These are phyloP conservation scores for Trametes cinnabarina DNA, from an alignment of 768 basidiomycete genomes.

Conservation along the genomic window DNA sequence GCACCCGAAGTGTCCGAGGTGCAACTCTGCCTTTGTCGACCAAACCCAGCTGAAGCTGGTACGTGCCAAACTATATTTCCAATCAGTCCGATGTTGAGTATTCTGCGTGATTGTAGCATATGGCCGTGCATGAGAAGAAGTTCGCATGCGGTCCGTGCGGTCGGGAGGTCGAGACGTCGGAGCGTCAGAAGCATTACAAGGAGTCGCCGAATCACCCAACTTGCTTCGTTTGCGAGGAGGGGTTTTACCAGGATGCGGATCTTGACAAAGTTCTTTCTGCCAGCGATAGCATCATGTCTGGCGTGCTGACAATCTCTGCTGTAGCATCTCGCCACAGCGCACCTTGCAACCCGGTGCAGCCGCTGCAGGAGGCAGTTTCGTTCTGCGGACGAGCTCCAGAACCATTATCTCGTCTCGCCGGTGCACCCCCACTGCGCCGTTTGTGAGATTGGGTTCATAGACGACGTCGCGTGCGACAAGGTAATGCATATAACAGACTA, in stretches of 20 bases:
- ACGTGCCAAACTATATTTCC: background rate
- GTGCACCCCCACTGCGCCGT: constrained; percentile 23
- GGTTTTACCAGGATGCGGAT: constrained; percentile 9
- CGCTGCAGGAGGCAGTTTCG: constrained; percentile 15
- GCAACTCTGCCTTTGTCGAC: constrained; percentile 12
- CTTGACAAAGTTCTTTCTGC: background rate
- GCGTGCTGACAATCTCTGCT: background rate
- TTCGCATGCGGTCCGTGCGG: constrained; percentile 8
- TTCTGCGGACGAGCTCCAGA: constrained; percentile 1
- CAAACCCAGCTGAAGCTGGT: constrained; percentile 8
- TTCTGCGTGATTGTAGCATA: background rate
- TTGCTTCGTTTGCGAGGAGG: constrained; percentile 16
- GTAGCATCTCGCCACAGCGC: constrained; percentile 13
- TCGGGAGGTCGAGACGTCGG: background rate
- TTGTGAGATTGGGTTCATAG: constrained; percentile 24
- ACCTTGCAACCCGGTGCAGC: constrained; percentile 6
- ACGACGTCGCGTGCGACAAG: constrained; percentile 15
- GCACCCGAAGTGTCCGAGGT: constrained; percentile 13
- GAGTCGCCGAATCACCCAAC: constrained; percentile 14
- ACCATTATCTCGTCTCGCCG: constrained; percentile 15
- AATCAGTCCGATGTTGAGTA: background rate
- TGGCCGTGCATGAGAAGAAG: background rate
- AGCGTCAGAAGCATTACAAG: constrained; percentile 13
- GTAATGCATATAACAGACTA: background rate
- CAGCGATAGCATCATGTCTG: too few relatives aligned